Evolutionary conservation across 2,329 filamentous ascomycete species (phyloP).

Genomic region (Ceratocystis cacaofunesta): DNA sequence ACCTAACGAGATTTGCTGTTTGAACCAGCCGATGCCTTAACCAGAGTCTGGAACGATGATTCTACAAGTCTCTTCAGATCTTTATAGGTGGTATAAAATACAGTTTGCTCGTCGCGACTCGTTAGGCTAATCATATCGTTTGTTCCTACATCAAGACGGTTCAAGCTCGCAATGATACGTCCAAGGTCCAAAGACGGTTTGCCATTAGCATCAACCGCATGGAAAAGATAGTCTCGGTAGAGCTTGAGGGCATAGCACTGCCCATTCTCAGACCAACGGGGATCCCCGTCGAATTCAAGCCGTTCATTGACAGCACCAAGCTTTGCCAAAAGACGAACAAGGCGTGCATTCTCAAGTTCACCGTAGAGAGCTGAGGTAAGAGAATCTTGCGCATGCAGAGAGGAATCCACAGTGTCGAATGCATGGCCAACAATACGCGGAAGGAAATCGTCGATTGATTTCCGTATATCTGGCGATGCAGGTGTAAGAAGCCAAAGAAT

Average conservation of each 20-base stretch:
- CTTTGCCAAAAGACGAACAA: conserved; percentile 68
- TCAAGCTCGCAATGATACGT: conserved; percentile 73
- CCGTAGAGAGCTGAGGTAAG: conserved; percentile 55
- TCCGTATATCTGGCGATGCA: conserved; percentile 38
- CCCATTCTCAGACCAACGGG: conserved; percentile 78
- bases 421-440: conserved; percentile 65
- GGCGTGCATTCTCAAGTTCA: conserved; percentile 79
- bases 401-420: conserved; percentile 58
- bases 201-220: conserved; percentile 77
- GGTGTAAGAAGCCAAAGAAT: conserved; percentile 69
- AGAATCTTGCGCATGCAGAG: conserved; percentile 65
- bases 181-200: conserved; percentile 74
- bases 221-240: conserved; percentile 94
- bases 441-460: conserved; percentile 68
- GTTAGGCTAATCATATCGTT: conserved; percentile 77
- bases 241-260: conserved; percentile 87
- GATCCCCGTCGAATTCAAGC: conserved; percentile 64
- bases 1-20: conserved; percentile 15
- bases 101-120: conserved; percentile 79
- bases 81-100: conserved; percentile 77
- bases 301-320: conserved; percentile 80
- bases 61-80: conserved; percentile 59
- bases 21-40: conserved; percentile 31
- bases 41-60: conserved; percentile 43
- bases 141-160: conserved; percentile 79